These are phyloP conservation scores for Cyclotella choctawhatcheeana DNA, from an alignment of 108 stramenopile species.

Conservation along the genomic window DNA sequence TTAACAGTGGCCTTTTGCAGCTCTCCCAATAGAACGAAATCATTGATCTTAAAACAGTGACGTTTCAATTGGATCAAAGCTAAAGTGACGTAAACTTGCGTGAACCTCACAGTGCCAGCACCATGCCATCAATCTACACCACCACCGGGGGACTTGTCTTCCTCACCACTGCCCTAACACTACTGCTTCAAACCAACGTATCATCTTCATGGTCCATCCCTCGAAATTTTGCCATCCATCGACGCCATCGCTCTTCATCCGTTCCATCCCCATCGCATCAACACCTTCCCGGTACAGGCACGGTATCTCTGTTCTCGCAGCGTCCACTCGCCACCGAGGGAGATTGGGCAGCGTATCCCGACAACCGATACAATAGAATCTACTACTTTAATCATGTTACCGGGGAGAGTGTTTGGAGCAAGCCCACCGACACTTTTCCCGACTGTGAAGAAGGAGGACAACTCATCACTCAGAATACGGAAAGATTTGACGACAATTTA, in stretches of 20 bases:
- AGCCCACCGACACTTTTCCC: constrained; percentile 45
- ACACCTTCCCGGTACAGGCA: background rate
- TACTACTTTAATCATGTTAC: constrained; percentile 54
- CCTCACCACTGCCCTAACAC: constrained; percentile 3
- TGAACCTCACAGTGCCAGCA: background rate
- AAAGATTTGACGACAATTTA: too few species aligned
- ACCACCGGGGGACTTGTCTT: constrained; percentile 21
- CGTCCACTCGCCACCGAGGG: constrained; percentile 38
- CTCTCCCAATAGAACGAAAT: too few species aligned
- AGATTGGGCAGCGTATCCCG: constrained; percentile 47
- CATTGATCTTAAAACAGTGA: too few species aligned
- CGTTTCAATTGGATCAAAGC: too few species aligned
- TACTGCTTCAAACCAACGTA: background rate
- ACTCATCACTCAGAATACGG: background rate
- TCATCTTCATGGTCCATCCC: background rate
- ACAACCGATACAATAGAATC: constrained; percentile 19
- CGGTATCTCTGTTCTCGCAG: background rate
- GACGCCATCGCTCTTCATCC: too few species aligned
- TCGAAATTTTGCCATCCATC: background rate
- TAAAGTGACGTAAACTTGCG: too few species aligned
- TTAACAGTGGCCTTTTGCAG: too few species aligned
- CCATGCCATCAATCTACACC: background rate
- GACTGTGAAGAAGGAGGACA: background rate
- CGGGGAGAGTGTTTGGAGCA: constrained; percentile 49
- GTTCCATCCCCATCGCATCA: background rate